Percentiles rank a stretch among this genome's conserved stretches.
Evolutionary conservation across 495 filamentous ascomycete species (phyloP).

Genomic region (Hyaloscypha variabilis): DNA sequence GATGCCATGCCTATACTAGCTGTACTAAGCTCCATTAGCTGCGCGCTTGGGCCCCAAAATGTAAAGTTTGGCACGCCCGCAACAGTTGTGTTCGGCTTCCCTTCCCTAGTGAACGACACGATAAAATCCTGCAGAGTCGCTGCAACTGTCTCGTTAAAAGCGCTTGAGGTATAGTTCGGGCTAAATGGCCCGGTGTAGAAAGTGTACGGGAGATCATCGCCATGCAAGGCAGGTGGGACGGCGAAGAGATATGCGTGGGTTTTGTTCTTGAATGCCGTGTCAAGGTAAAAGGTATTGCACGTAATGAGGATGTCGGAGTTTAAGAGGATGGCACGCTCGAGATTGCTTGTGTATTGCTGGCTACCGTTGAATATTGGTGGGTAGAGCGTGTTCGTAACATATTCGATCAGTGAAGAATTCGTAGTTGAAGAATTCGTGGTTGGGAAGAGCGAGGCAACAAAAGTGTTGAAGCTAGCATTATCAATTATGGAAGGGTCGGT

Average conservation of each 20-base stretch:
- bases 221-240: conserved; percentile 58
- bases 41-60: not conserved
- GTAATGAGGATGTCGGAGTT: conserved; percentile 45
- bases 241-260: conserved; percentile 63
- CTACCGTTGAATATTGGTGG: conserved; percentile 41
- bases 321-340: conserved; percentile 37
- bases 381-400: conserved; percentile 9
- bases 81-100: conserved; percentile 32
- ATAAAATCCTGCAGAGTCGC: conserved; percentile 61
- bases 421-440: not conserved
- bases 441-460: not conserved
- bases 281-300: conserved; percentile 50
- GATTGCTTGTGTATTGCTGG: conserved; percentile 44
- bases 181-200: conserved; percentile 51
- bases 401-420: not conserved
- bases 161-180: not conserved
- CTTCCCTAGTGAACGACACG: conserved; percentile 49
- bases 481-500: not conserved
- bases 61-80: conserved; percentile 27
- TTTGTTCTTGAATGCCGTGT: conserved; percentile 27
- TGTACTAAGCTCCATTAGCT: conserved; percentile 22
- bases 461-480: not conserved
- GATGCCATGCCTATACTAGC: conserved; percentile 14
- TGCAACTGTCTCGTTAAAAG: conserved; percentile 47
- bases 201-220: conserved; percentile 51